These are phyloP conservation scores for Ophiostoma quercus DNA, from an alignment of 2,329 filamentous ascomycete genomes.

Conservation along the genomic window DNA sequence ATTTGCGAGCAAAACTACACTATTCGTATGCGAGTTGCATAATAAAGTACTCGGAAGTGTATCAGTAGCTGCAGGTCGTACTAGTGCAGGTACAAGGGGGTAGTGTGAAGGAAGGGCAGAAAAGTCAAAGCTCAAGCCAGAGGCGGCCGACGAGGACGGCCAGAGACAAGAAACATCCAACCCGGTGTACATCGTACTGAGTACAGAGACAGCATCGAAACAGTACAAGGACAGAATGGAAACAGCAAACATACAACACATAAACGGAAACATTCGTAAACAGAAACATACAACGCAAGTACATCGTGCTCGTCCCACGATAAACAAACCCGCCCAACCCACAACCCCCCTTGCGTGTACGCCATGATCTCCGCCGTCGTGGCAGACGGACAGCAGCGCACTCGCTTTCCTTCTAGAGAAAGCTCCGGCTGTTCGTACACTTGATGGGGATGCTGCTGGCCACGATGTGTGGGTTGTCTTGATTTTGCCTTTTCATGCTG, in stretches of 20 bases:
- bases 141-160: neutral
- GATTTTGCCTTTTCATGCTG: neutral
- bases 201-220: conserved; percentile 11
- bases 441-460: neutral
- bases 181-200: neutral
- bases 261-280: neutral
- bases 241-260: neutral
- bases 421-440: conserved; percentile 2
- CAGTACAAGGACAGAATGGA: neutral
- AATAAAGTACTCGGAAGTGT: neutral
- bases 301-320: neutral
- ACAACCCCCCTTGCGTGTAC: neutral
- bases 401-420: neutral
- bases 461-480: neutral
- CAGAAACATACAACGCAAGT: neutral
- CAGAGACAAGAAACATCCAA: neutral
- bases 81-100: conserved; percentile 7
- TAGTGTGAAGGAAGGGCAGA: neutral
- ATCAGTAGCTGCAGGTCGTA: neutral
- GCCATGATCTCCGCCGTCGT: conserved; percentile 1
- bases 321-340: neutral
- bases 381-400: neutral
- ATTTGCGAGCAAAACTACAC: neutral
- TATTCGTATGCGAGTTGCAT: neutral
- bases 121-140: neutral